Conservation (phyloP, 345 rosid species). For the Hirschfeldia incana region DNA sequence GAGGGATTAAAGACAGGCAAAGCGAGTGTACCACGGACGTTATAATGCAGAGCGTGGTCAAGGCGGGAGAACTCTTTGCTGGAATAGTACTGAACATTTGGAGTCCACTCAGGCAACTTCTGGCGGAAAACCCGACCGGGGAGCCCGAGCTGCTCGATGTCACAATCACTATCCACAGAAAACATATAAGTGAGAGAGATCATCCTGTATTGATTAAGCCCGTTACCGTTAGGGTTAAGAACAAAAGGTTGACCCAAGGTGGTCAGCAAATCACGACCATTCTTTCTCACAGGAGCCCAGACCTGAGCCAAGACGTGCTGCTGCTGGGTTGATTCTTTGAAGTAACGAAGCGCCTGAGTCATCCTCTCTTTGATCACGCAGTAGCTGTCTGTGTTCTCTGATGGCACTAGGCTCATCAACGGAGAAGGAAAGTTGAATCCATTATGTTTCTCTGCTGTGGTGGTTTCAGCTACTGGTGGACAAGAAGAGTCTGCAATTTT, state of each 20-base stretch:
- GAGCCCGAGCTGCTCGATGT: conserved; percentile 76
- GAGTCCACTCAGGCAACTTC: conserved; percentile 93
- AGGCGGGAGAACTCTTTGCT: conserved; percentile 77
- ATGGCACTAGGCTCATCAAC: conserved; percentile 51
- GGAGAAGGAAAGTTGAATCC: conserved; percentile 57
- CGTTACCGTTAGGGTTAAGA: conserved; percentile 68
- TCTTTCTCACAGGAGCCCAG: conserved; percentile 82
- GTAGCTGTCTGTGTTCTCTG: conserved; percentile 59
- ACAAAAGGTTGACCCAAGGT: conserved; percentile 95
- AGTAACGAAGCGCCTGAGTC: conserved; percentile 76
- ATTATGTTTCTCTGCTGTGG: conserved; percentile 43
- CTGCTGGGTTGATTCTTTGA: conserved; percentile 78
- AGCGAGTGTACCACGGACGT: conserved; percentile 85
- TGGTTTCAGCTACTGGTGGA: conserved; percentile 44
- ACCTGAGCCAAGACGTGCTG: conserved; percentile 87
- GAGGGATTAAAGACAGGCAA: conserved; percentile 86
- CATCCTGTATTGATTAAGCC: conserved; percentile 88
- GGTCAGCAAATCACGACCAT: conserved; percentile 61
- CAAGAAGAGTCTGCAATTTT: conserved; percentile 50
- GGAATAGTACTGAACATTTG: conserved; percentile 88
- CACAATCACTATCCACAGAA: conserved; percentile 76
- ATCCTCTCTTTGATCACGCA: conserved; percentile 82
- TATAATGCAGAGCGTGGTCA: conserved; percentile 67
- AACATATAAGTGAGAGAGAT: conserved; percentile 76
- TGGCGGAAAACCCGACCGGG: conserved; percentile 91